Base-by-base conservation (phyloP, 1,139 yeast genomes). In the Magnusiomyces suaveolens region DNA sequence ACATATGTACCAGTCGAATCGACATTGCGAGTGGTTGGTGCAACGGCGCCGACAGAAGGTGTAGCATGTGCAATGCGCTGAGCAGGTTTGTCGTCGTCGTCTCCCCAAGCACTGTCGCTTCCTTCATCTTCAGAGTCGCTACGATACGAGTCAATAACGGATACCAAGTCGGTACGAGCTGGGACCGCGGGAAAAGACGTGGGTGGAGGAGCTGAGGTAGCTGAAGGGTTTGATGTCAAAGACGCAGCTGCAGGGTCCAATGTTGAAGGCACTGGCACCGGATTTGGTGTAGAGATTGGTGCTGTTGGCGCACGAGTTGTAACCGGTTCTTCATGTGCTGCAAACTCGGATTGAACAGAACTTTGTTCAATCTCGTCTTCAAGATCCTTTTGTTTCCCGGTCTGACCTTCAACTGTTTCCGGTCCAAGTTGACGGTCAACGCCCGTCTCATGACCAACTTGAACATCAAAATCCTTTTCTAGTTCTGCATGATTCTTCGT, bases 311-410 rank as follows among this genome's bases (percentile, higher is more conserved):
- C 25, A 29, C 10, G 10, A 29, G 12, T 26, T 38, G n/a, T 6
- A n/a, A n/a, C 18, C 18, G 44, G 44, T 12, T 10, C 25, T 41
- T 24, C 6, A 29, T 29, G n/a, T 56, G 56, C 14, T 51, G 48
- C 51, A 41, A 24, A 24, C 26, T 54, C 20, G 18, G 14, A 24
- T 2, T 25, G 10, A 16, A 53, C 38, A 6, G 54, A 62, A 16
- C 56, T 60, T 23, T 57, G n/a, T n/a, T n/a, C n/a, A n/a, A n/a
- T n/a, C n/a, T n/a, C n/a, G n/a, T n/a, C n/a, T n/a, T n/a, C n/a
- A n/a, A n/a, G n/a, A n/a, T n/a, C n/a, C 63, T 76, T 77, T 60
- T 79, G 78, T 64, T 81, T 83, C 59, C n/a, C n/a, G n/a, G n/a
- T n/a, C n/a, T n/a, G n/a, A n/a, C n/a, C n/a, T n/a, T n/a, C n/a